Evolutionary conservation across 345 rosid genomes (phyloP), one percentile per base, ranked within the genome.

Genomic region (Pseudoturritis turrita): DNA sequence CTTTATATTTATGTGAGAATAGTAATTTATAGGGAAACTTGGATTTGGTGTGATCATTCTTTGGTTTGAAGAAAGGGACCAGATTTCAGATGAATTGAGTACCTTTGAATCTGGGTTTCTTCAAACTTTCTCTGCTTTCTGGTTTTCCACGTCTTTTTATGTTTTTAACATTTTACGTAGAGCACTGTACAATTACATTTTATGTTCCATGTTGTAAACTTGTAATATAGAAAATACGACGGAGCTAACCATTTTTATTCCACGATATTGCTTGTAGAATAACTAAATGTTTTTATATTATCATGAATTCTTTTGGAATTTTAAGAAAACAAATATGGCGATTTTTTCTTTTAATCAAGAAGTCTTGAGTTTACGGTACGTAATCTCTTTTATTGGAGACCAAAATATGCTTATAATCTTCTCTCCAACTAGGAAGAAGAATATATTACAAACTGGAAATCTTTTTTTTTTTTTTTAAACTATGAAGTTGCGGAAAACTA

Each of bases 341-440:
- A n/a, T n/a, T n/a, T n/a, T n/a, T n/a, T n/a, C n/a, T n/a, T n/a
- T n/a, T n/a, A n/a, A n/a, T n/a, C n/a, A n/a, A n/a, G 11, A 57
- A 47, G 54, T 65, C 45, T 65, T 47, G 72, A 74, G 77, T 57
- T 28, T 39, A 73, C 65, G 77, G 71, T 73, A 73, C 71, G 71
- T 64, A 35, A 50, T 36, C 71, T 43, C 14, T 15, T 33, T 33
- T 35, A 43, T 10, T 13, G 53, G 19, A 19, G 36, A 53, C n/a
- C 13, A 65, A 55, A 23, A 7, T 62, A 53, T 64, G 50, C 9
- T 64, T 13, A 11, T 15, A 45, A 45, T 22, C 9, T 21, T 18
- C 11, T 62, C 57, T 41, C 44, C 62, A 29, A 44, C 46, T 46
- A 41, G 46, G 63, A 25, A 64, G 15, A 44, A 43, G 8, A 33